phyloP scores from a whole-genome alignment of 164 flowering plant genomes.

The Protea cynaroides region DNA sequence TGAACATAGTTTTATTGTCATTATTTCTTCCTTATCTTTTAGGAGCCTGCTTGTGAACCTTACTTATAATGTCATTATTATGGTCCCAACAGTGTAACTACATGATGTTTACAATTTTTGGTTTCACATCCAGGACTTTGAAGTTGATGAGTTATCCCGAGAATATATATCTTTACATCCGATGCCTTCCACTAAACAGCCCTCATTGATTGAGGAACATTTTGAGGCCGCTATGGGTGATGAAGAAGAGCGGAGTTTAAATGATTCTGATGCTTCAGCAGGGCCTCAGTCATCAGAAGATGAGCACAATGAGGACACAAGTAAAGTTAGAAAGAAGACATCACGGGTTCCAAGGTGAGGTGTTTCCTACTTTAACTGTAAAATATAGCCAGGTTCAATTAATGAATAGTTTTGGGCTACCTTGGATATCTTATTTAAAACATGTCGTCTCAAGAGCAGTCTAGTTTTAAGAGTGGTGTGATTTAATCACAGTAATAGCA shows the following conservation, averaged over 20 bases:
- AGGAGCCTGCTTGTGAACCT: no score
- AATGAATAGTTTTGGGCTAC: no score
- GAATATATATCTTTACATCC: conserved; percentile 77
- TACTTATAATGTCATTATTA: neutral
- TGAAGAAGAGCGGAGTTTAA: conserved; percentile 32
- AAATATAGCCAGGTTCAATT: no score
- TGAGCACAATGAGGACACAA: conserved; percentile 21
- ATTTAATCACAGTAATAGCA: no score
- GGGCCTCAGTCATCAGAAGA: conserved; percentile 46
- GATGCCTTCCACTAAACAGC: conserved; percentile 42
- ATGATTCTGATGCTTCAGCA: conserved; percentile 54
- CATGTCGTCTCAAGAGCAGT: no score
- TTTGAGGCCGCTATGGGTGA: conserved; percentile 67
- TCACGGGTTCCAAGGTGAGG: conserved; percentile 58
- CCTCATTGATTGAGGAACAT: conserved; percentile 74
- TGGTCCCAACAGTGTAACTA: neutral
- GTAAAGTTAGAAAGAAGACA: conserved; percentile 19
- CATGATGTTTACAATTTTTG: conserved; percentile 1
- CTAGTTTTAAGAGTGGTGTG: no score
- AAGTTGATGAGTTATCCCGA: conserved; percentile 59
- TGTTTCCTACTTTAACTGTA: neutral
- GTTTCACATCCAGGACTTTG: conserved; percentile 48
- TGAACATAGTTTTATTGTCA: no score
- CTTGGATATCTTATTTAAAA: no score
- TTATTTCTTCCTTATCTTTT: no score